Evolutionary conservation across 1,284 basidiomycete genomes (phyloP).

Genomic region (Blastosporella zonata): DNA sequence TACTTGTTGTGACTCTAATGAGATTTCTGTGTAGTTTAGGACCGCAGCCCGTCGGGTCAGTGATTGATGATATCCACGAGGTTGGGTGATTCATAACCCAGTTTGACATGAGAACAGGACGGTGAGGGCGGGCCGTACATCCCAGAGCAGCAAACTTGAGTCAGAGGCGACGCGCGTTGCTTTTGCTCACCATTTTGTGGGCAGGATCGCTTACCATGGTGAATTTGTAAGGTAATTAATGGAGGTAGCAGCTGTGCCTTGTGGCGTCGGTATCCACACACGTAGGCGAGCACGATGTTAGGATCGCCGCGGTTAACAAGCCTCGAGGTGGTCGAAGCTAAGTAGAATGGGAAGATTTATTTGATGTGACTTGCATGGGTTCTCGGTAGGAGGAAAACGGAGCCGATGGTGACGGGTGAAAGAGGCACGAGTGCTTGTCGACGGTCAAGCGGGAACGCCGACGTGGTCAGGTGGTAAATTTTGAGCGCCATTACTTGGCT

Average conservation of each 20-base stretch:
- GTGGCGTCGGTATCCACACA: not conserved
- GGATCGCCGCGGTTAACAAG: no score
- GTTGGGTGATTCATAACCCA: not conserved
- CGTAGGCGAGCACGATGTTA: not conserved
- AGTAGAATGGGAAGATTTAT: not conserved
- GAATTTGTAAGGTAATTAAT: slow-evolving; percentile 1
- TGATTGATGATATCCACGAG: not conserved
- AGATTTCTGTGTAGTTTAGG: not conserved
- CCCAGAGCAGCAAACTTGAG: not conserved
- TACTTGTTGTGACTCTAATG: not conserved
- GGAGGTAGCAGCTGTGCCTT: slow-evolving; percentile 6
- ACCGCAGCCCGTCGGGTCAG: not conserved
- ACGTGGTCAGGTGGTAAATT: not conserved
- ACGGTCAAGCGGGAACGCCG: slow-evolving; percentile 7
- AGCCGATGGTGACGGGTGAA: slow-evolving; percentile 9
- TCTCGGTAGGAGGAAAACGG: not conserved
- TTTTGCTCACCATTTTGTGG: not conserved
- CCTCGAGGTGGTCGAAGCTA: not conserved
- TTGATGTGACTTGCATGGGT: not conserved
- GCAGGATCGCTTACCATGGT: no score
- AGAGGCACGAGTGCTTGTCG: not conserved
- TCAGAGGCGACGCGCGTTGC: not conserved
- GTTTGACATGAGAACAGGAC: not conserved
- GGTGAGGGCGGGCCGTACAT: no score
- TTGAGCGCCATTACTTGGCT: no score